Evolutionary conservation across 2,329 filamentous ascomycete genomes (phyloP), one percentile per base, ranked within the genome.

Genomic region (Aspergillus sp.): DNA sequence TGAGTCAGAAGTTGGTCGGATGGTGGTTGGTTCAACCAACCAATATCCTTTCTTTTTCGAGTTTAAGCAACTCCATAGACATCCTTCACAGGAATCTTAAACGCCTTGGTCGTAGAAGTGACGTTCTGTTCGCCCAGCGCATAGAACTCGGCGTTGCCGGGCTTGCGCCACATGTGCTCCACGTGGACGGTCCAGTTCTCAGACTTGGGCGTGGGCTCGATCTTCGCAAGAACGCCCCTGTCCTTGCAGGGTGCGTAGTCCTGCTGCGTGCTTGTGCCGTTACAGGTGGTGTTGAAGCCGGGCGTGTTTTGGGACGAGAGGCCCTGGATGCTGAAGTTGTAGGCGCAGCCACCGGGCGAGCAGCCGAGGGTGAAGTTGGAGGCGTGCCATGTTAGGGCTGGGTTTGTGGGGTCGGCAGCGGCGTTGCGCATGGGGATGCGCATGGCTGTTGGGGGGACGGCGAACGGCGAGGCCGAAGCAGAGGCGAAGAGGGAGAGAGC

Each of bases 261-360:
- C 3, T 56, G 48, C 34, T 69, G 48, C 22, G 43, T 55, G 24
- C 65, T 64, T 24, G 63, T 62, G 17, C 71, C 71, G 38, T 62
- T 61, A 64, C 73, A 76, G 51, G 63, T 64, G 39, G 73, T 72
- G 48, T 66, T 67, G 65, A 76, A 76, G 18, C 62, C 67, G 6
- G 73, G 72, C 4, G 68, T 70, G 55, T 70, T 70, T 8, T 54
- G 15, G 17, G 68, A 66, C 6, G 54, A 56, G 13, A 61, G 30
- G 20, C 68, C 68, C 26, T 43, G 44, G 48, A 76, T 69, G 54
- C 69, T 64, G 62, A 75, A 76, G 36, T 49, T 57, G 59, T 71
- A 75, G 54, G 57, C 48, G 55, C 71, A 74, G 36, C 67, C 71
- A 9, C 67, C 71, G 1, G 68, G 66, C 3, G 72, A 71, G 61